A percentile compares a stretch with the other conserved stretches of the same genome.
Conservation (phyloP, 208 protist genomes). For the Trypanosoma conorhini region DNA sequence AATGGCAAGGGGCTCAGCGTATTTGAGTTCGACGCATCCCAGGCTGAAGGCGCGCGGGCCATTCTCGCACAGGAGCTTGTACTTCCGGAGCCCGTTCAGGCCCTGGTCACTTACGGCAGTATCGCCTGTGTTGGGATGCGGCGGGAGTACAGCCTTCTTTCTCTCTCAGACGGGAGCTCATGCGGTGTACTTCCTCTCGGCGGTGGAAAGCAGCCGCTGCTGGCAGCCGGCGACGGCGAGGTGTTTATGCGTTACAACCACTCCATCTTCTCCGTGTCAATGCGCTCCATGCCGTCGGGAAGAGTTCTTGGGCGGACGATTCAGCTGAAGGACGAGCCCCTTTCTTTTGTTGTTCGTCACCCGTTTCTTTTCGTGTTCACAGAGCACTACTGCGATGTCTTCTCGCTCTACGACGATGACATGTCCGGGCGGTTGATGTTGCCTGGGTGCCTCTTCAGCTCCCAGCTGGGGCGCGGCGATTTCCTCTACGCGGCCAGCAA, state of each 20-base stretch:
- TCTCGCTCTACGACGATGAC: slow-evolving; percentile 51
- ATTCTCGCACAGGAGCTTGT: slow-evolving; percentile 37
- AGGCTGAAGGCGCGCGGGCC: slow-evolving; percentile 20
- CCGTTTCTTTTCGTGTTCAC: slow-evolving; percentile 77
- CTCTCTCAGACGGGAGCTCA: slow-evolving; percentile 50
- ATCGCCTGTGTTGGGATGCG: slow-evolving; percentile 74
- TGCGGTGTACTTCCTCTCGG: slow-evolving; percentile 54
- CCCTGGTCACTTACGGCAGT: slow-evolving; percentile 39
- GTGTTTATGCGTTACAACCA: slow-evolving; percentile 45
- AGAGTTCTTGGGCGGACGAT: slow-evolving; percentile 33
- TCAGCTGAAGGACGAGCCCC: slow-evolving; percentile 29
- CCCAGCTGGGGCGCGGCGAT: slow-evolving; percentile 41
- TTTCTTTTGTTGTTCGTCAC: slow-evolving; percentile 41
- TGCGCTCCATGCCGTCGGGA: slow-evolving; percentile 31
- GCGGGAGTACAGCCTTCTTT: slow-evolving; percentile 61
- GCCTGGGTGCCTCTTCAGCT: slow-evolving; percentile 45
- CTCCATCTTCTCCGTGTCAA: slow-evolving; percentile 40
- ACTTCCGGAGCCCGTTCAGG: slow-evolving; percentile 53
- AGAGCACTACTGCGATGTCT: slow-evolving; percentile 61
- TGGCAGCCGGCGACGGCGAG: slow-evolving; percentile 40
- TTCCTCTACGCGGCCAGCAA: slow-evolving; percentile 52
- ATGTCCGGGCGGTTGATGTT: slow-evolving; percentile 58
- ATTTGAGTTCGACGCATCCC: slow-evolving; percentile 40
- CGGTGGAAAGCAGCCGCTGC: slow-evolving; percentile 17
- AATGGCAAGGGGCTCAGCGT: slow-evolving; percentile 33